These are phyloP conservation scores for Saccharum hybrid DNA, from an alignment of 202 grass and related monocot species.

Conservation along the genomic window DNA sequence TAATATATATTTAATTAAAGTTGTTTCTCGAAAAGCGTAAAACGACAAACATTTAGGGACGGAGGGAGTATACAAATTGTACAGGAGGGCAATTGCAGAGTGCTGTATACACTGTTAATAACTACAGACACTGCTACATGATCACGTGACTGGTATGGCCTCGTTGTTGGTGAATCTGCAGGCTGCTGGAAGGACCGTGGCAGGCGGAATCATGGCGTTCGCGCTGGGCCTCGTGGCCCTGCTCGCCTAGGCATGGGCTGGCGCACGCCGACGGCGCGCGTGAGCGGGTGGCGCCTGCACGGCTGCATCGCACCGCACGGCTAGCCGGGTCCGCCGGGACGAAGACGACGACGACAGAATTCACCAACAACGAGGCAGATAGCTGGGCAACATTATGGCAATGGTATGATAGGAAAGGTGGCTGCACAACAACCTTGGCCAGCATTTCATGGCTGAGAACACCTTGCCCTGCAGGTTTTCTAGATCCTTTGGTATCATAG, in stretches of 20 bases:
- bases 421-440: too few species aligned
- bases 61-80: neutral
- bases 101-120: too few species aligned
- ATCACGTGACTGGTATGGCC: neutral
- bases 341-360: neutral
- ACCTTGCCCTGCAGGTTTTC: too few species aligned
- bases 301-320: neutral
- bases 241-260: slow-evolving; percentile 40
- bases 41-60: too few species aligned
- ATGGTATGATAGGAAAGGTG: too few species aligned
- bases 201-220: slow-evolving; percentile 39
- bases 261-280: neutral
- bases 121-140: neutral
- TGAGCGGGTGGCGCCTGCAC: neutral
- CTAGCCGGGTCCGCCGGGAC: neutral
- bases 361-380: too few species aligned
- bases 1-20: too few species aligned
- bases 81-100: neutral
- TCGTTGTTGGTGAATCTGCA: slow-evolving; percentile 33
- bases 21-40: too few species aligned
- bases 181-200: slow-evolving; percentile 48
- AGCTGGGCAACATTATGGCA: too few species aligned
- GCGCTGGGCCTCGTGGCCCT: slow-evolving; percentile 57
- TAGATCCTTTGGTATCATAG: too few species aligned
- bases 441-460: too few species aligned